A percentile compares a stretch with the other conserved stretches of the same genome.
Evolutionary conservation across 352 stramenopile species (phyloP).

Genomic region (Phytophthora ramorum): DNA sequence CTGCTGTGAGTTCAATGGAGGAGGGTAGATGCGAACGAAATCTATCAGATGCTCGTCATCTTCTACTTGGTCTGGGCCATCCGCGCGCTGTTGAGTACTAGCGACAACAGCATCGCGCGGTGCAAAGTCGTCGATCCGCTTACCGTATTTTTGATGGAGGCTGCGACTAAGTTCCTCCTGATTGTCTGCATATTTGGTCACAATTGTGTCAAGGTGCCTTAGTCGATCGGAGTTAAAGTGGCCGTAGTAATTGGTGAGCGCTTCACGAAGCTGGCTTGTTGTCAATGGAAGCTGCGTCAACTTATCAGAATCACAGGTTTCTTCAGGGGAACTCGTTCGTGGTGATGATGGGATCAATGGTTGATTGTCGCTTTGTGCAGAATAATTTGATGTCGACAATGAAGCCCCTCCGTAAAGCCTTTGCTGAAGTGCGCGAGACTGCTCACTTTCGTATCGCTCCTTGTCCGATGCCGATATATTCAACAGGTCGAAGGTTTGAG

Average conservation of each 20-base stretch:
- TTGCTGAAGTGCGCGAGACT: constrained; percentile 64
- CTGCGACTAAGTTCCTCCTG: constrained; percentile 74
- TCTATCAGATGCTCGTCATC: constrained; percentile 68
- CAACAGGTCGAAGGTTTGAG: constrained; percentile 91
- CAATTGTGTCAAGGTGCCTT: constrained; percentile 76
- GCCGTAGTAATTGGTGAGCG: constrained; percentile 64
- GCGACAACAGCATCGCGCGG: constrained; percentile 5
- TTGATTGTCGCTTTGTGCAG: constrained; percentile 41
- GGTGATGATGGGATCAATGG: constrained; percentile 19
- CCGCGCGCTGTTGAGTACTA: constrained; percentile 10
- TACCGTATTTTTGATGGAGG: constrained; percentile 74
- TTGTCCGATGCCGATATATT: constrained; percentile 85
- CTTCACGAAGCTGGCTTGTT: constrained; percentile 41
- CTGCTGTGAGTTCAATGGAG: constrained; percentile 35
- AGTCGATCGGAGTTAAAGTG: constrained; percentile 63
- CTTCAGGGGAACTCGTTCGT: constrained; percentile 12
- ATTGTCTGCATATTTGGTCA: constrained; percentile 67
- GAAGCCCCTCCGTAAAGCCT: constrained; percentile 62
- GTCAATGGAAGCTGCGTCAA: constrained; percentile 30
- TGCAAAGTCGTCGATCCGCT: constrained; percentile 57
- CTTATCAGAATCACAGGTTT: constrained; percentile 20
- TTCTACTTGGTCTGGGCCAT: constrained; percentile 12
- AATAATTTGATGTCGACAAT: constrained; percentile 7
- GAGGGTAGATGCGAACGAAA: constrained; percentile 71
- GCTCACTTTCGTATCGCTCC: constrained; percentile 70